Evolutionary conservation across 495 filamentous ascomycete species (phyloP).

Genomic region (Umbilicaria muhlenbergii): DNA sequence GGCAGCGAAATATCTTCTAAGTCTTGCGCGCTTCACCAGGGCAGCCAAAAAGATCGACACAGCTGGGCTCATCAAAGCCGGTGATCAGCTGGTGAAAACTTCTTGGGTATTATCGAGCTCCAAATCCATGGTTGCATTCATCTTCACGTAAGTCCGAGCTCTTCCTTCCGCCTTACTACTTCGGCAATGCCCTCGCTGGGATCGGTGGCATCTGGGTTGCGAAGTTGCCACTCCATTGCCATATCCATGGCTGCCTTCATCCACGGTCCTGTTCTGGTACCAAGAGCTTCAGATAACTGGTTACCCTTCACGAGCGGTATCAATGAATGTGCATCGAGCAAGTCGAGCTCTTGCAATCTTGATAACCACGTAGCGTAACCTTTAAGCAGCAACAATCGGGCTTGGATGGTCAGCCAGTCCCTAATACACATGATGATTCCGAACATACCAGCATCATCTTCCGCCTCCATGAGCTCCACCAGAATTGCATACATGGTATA

Average conservation of each 20-base stretch:
- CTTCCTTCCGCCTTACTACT: constrained; percentile 34
- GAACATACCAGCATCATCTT: neutral
- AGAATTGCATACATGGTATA: constrained; percentile 58
- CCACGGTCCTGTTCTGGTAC: constrained; percentile 58
- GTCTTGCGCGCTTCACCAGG: no score
- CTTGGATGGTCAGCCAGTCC: neutral
- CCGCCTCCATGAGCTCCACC: constrained; percentile 38
- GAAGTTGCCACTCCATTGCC: constrained; percentile 71
- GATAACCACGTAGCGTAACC: constrained; percentile 31
- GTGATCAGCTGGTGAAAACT: no score
- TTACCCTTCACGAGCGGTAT: constrained; percentile 51
- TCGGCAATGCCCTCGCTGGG: constrained; percentile 49
- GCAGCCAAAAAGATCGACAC: no score
- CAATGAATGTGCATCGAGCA: constrained; percentile 29
- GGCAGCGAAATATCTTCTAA: no score
- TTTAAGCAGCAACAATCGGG: constrained; percentile 16
- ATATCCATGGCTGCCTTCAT: constrained; percentile 55
- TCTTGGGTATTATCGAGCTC: no score
- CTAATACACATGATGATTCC: neutral
- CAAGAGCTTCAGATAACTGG: constrained; percentile 43
- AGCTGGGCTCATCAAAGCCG: no score
- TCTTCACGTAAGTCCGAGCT: constrained; percentile 33
- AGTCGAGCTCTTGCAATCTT: constrained; percentile 24
- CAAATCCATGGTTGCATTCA: neutral
- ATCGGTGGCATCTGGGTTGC: constrained; percentile 50